Base-by-base conservation (phyloP, 306 rosid genomes). In the Vigna angularis region DNA sequence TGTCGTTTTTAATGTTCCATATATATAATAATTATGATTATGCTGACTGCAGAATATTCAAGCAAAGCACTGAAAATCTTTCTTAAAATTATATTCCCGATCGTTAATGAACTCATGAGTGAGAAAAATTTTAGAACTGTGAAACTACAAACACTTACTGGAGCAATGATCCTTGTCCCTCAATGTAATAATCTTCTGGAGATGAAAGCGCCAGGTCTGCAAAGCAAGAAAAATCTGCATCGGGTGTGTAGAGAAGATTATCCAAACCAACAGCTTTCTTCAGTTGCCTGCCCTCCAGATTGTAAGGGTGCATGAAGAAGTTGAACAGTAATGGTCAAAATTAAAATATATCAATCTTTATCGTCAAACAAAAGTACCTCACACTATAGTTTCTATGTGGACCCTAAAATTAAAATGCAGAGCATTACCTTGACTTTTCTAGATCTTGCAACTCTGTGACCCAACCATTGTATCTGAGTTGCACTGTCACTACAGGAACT, bases 401-500 rank as follows among this genome's bases (percentile, higher is more conserved):
- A 72, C 36, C 34, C 38, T 17, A 74, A 30, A 14, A 62, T 66
- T 63, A 74, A 30, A 14, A 62, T 66, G 63, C 45, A 40, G 83
- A 84, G 45, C 86, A 83, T 74, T 79, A 95, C 99, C 99, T 90
- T 58, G 99, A 95, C 73, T 88, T 83, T 87, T 95, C 97, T 73
- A 95, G 89, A 89, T 95, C 91, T 82, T 91, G 98, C 82, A 95
- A 79, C 74, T 95, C 99, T 32, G 99, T 95, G 49, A 95, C 99
- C 99, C 99, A 95, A 52, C 99, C 99, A 26, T 91, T 86, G 84
- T 93, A 95, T 87, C 99, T 85, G 59, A 95, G 99, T 85, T 95
- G 99, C 75, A 95, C 98, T n/a, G 99, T 95, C 79, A 93, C 97
- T 63, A 95, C 99, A 65, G 99, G 99, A 82, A 95, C 99, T 81